A percentile compares a stretch with the other conserved stretches of the same genome.
Evolutionary conservation across 306 rosid species (phyloP).

Genomic region (Hylodesmum podocarpum): DNA sequence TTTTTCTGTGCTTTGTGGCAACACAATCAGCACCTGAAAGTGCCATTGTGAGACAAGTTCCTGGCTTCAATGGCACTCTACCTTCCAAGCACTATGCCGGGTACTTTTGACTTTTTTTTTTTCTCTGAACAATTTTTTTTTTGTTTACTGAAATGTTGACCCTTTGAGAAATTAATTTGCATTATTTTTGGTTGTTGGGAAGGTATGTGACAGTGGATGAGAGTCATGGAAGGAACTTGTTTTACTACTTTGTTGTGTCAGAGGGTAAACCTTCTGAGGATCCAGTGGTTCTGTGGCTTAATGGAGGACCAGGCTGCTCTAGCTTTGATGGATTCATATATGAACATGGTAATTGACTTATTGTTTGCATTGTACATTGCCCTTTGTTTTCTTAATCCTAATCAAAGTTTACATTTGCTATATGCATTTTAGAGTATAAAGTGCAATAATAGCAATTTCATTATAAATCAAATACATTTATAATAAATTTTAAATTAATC

Average conservation of each 20-base stretch:
- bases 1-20: slow-evolving; percentile 25
- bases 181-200: slow-evolving; percentile 17
- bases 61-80: slow-evolving; percentile 40
- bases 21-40: slow-evolving; percentile 40
- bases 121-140: not conserved
- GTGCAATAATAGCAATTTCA: no score
- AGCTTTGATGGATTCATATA: slow-evolving; percentile 95
- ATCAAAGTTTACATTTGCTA: no score
- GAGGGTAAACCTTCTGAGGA: slow-evolving; percentile 76
- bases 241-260: slow-evolving; percentile 76
- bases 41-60: slow-evolving; percentile 33
- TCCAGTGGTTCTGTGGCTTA: slow-evolving; percentile 97
- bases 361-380: not conserved
- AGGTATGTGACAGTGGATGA: slow-evolving; percentile 49
- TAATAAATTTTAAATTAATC: no score
- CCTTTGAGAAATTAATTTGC: not conserved
- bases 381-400: not conserved
- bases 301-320: slow-evolving; percentile 98
- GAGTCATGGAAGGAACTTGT: slow-evolving; percentile 64
- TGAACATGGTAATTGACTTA: slow-evolving; percentile 84
- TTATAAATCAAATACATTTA: no score
- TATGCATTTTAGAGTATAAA: no score
- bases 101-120: slow-evolving; percentile 18
- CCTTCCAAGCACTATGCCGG: slow-evolving; percentile 53
- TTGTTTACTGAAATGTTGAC: not conserved